Base-by-base conservation (phyloP, 1,139 yeast species). In the Yamadazyma jaroonii region DNA sequence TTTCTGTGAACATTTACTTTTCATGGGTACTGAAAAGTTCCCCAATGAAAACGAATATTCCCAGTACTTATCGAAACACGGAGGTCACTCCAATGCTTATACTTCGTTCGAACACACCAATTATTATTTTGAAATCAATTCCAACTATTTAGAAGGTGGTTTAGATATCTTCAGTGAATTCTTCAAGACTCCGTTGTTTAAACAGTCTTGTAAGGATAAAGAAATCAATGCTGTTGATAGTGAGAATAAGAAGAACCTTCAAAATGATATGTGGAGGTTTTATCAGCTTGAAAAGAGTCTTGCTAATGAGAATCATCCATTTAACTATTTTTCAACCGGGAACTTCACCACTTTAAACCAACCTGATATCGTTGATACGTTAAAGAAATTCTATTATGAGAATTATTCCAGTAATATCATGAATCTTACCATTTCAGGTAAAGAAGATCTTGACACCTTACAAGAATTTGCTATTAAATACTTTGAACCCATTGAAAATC, bases 201-300 rank as follows among this genome's bases (percentile, higher is more conserved):
- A 81, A 46, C 76, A 81, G 38, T 74, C 80, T 44, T 84, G 97
- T 55, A 87, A 89, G 52, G 96, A 89, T 53, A 76, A 97, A 40
- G 98, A 92, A 59, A 84, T 92, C 49, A 79, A 82, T 45, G 98
- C 97, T 3, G 97, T 92, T 11, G 97, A 92, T 59, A 85, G 95
- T 21, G 98, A 92, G 61, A 88, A 92, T 64, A 90, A 89, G 59
- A 92, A 92, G 64, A 92, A 92, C 56, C 68, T 92, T 39, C 97
- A 92, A 60, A 84, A 77, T 57, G 98, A 92, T 58, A 58, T 67
- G 40, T 89, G 97, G 97, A 77, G 98, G 50, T 63, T 88, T 36
- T 82, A 83, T 52, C 97, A 92, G 61, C 71, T 92, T 41, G 92
- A 86, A 40, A 84, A 87, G 58, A 72, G 81, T 40, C 67, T 84